These are phyloP conservation scores for Malassezia obtusa DNA, from an alignment of 1,284 basidiomycete species.

Conservation along the genomic window DNA sequence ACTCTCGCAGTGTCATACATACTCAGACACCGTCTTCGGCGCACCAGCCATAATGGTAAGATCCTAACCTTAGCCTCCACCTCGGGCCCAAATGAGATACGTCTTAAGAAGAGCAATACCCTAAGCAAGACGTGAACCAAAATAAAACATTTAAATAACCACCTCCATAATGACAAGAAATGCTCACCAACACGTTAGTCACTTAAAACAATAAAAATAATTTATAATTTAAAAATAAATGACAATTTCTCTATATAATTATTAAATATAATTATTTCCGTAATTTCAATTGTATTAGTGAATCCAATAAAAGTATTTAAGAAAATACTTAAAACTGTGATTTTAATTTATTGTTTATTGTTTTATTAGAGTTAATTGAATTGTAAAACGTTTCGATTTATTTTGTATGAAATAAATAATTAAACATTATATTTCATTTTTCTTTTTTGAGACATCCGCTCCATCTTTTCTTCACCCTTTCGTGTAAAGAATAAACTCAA, in stretches of 20 bases:
- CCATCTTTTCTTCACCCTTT: too few species aligned
- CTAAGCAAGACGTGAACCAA: too few species aligned
- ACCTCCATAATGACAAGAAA: not conserved
- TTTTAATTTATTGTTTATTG: not conserved
- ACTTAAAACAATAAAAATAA: too few species aligned
- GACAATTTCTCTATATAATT: not conserved
- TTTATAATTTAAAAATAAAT: too few species aligned
- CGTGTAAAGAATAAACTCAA: too few species aligned
- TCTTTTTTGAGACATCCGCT: not conserved
- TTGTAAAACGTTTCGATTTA: not conserved
- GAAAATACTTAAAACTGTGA: not conserved
- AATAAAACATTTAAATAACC: not conserved
- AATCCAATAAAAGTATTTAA: not conserved
- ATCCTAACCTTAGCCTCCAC: not conserved
- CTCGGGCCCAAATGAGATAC: too few species aligned
- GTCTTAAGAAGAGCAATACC: too few species aligned
- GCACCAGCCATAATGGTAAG: not conserved
- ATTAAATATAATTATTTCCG: not conserved
- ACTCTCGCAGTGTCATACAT: too few species aligned
- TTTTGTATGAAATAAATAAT: not conserved
- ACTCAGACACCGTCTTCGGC: not conserved
- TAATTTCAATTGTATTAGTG: not conserved
- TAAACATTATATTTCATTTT: not conserved
- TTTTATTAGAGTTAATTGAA: not conserved
- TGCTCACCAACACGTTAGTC: not conserved